Evolutionary conservation across 257 asterid species (phyloP), one percentile per base, ranked within the genome.

Genomic region (Lavandula angustifolia): DNA sequence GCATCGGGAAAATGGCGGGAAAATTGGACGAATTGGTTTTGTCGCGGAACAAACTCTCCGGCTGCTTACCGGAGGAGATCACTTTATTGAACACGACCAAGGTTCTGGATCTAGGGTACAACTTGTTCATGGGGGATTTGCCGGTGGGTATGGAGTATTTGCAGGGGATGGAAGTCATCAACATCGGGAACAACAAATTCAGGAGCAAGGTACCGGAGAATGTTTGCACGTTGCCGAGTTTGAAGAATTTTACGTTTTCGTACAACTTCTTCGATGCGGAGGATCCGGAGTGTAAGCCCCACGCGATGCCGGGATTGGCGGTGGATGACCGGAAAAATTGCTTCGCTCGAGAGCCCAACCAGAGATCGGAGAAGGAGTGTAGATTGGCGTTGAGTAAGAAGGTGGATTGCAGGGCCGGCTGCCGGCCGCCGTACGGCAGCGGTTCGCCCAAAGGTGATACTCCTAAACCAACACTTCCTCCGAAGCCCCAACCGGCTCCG

Each of bases 31-130:
- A 91, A 67, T 11, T 91, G 22, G 61, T 75, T 4, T 14, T 75
- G 1, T 47, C 89, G 1, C 44, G 73, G 31, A 88, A 88, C n/a
- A 62, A 40, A 1, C 71, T 91, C 29, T 82, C 96, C 0, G 98
- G 98, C 3, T 91, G 98, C 42, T 40, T 91, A 69, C 92, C 98
- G 0, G 95, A 91, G 33, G 91, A 87, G 53, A 71, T 91, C 53
- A 77, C 88, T 1, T 7, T 71, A n/a, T 52, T 88, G 53, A 75
- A 78, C 16, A 41, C 80, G 0, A 17, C 83, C 0, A 81, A 79
- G 3, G 70, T 87, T 33, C 76, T 91, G 0, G 96, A 91, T 44
- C 57, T 88, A 7, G 79, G 87, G 14, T 14, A 53, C 8, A 91
- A 91, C 66, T 78, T 72, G 16, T 75, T 91, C 7, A 72, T 67